These are phyloP conservation scores for Ormosia semicastrata DNA, from an alignment of 306 rosid species.

Conservation along the genomic window DNA sequence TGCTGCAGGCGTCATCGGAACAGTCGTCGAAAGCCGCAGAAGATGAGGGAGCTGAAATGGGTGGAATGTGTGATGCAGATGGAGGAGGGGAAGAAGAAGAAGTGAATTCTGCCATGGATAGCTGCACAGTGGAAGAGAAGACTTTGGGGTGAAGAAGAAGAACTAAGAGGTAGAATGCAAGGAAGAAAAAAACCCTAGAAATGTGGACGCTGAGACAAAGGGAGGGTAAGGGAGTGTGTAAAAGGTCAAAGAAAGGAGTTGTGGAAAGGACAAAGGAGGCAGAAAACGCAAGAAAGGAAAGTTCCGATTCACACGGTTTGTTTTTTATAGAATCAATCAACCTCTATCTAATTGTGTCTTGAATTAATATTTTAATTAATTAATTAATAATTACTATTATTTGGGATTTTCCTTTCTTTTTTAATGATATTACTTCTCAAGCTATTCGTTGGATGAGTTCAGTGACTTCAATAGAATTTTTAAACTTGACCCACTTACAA, in stretches of 20 bases:
- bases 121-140: constrained; percentile 6
- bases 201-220: not conserved
- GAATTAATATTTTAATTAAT: too few species aligned
- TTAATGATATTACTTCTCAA: too few species aligned
- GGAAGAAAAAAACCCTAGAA: constrained; percentile 51
- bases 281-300: constrained; percentile 41
- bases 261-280: constrained; percentile 24
- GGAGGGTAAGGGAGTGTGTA: not conserved
- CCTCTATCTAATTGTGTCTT: too few species aligned
- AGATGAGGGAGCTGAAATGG: constrained; percentile 32
- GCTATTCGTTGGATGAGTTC: too few species aligned
- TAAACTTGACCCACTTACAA: too few species aligned
- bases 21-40: constrained; percentile 46
- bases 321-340: constrained; percentile 41
- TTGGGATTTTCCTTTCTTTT: too few species aligned
- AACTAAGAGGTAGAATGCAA: too few species aligned
- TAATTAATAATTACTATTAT: too few species aligned
- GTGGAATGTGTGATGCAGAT: constrained; percentile 20
- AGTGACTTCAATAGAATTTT: too few species aligned
- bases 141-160: constrained; percentile 4
- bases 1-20: constrained; percentile 77
- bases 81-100: constrained; percentile 22
- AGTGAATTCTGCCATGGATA: constrained; percentile 45
- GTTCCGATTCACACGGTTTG: constrained; percentile 73
- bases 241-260: constrained; percentile 46